A percentile compares a stretch with the other conserved stretches of the same genome.
These are phyloP conservation scores for Chalaropsis thielavioides DNA, from an alignment of 2,329 filamentous ascomycete species.

Conservation along the genomic window DNA sequence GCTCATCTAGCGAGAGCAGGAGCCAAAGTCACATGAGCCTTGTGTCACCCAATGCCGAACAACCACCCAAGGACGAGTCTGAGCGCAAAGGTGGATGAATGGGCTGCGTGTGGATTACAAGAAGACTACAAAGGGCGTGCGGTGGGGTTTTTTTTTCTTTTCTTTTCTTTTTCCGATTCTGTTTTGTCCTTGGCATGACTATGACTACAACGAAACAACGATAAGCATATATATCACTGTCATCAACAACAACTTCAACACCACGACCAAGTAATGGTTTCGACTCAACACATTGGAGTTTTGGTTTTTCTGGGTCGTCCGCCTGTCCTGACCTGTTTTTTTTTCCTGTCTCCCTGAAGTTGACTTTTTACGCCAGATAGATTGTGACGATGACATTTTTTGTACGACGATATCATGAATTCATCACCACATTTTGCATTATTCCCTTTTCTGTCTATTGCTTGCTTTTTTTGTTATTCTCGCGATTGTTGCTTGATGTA, in stretches of 20 bases:
- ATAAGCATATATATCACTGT: conserved; percentile 1
- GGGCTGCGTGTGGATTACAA: not conserved
- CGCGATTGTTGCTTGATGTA: not conserved
- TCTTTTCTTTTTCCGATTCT: not conserved
- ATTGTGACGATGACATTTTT: conserved; percentile 1
- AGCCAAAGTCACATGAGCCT: conserved; percentile 25
- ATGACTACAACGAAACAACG: conserved; percentile 6
- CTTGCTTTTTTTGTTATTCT: conserved; percentile 5
- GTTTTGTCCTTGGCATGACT: not conserved
- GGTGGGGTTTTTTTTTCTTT: not conserved
- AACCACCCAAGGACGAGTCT: conserved; percentile 41
- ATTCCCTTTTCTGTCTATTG: conserved; percentile 5
- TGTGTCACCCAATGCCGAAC: conserved; percentile 32
- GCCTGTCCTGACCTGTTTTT: conserved; percentile 1
- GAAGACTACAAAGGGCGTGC: not conserved
- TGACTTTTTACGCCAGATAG: conserved; percentile 4
- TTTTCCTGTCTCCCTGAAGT: conserved; percentile 2
- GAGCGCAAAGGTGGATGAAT: conserved; percentile 49
- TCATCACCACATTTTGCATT: conserved; percentile 3
- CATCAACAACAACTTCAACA: conserved; percentile 1
- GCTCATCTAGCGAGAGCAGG: conserved; percentile 31
- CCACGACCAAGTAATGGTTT: not conserved
- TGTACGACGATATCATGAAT: conserved; percentile 5
- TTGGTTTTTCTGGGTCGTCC: not conserved
- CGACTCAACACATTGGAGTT: not conserved